These are phyloP conservation scores for Globisporangium rhizosaccharum DNA, from an alignment of 352 stramenopile species.

Conservation along the genomic window DNA sequence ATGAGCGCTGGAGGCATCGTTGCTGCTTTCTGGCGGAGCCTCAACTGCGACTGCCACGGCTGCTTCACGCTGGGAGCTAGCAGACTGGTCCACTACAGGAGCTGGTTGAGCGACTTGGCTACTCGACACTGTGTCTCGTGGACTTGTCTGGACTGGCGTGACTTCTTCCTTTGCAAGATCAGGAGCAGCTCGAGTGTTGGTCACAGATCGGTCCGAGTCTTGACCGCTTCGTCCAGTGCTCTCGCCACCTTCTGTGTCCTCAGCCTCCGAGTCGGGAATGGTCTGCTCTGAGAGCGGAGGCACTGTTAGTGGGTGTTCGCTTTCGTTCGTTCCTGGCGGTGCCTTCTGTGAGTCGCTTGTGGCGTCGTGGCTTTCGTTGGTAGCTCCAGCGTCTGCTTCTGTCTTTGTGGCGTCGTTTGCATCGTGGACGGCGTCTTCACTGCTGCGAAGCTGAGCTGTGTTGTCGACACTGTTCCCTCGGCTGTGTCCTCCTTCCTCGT, in stretches of 20 bases:
- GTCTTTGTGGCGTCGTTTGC: background rate
- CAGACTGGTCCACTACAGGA: background rate
- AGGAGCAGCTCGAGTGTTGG: background rate
- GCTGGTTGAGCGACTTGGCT: no score
- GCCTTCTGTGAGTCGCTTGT: background rate
- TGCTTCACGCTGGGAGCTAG: background rate
- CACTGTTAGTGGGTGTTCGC: background rate
- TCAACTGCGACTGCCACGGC: no score
- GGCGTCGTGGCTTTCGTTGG: background rate
- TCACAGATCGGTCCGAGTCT: background rate
- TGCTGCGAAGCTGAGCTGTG: no score
- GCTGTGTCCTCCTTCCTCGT: background rate
- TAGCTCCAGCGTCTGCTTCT: background rate
- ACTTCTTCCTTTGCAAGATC: background rate
- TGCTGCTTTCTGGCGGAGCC: background rate
- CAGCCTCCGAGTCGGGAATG: background rate
- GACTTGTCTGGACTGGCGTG: background rate
- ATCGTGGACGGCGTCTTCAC: background rate
- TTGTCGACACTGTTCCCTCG: background rate
- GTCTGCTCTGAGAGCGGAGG: background rate
- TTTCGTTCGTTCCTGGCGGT: background rate
- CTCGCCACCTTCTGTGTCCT: background rate
- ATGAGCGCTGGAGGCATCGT: no score
- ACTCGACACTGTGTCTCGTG: background rate
- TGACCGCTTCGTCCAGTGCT: background rate